phyloP scores from a whole-genome alignment of 1,284 basidiomycete genomes.

The Blastosporella zonata region DNA sequence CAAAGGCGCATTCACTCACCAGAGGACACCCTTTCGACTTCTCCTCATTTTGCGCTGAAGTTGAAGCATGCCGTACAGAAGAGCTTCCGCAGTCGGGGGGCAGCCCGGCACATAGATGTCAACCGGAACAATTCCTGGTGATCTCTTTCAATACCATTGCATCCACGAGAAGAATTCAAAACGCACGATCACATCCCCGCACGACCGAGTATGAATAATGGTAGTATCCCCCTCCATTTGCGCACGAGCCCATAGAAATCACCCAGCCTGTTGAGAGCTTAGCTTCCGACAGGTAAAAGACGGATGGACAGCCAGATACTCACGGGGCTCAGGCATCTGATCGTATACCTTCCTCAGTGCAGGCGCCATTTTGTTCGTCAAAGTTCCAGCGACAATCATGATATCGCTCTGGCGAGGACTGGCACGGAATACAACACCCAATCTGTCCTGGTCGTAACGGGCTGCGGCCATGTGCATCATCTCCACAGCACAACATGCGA shows the following conservation, averaged over 20 bases:
- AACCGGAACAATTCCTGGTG: conserved; percentile 88
- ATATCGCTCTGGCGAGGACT: conserved; percentile 97
- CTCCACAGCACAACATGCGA: conserved; percentile 99
- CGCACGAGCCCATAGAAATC: conserved; percentile 99
- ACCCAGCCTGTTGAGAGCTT: conserved; percentile 74
- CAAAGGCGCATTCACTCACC: conserved; percentile 53
- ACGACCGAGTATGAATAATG: conserved; percentile 99
- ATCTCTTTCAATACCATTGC: conserved; percentile 10
- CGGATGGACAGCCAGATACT: conserved; percentile 19
- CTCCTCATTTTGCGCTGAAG: conserved; percentile 97
- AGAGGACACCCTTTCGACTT: conserved; percentile 85
- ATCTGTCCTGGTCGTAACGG: conserved; percentile 97
- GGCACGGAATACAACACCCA: conserved; percentile 98
- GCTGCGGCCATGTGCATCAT: conserved; percentile 99
- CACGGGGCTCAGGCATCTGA: conserved; percentile 94
- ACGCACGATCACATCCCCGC: conserved; percentile 94
- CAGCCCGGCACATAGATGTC: conserved; percentile 98
- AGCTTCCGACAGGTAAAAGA: conserved; percentile 2
- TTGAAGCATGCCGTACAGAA: conserved; percentile 93
- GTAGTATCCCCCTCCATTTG: conserved; percentile 98
- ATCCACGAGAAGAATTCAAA: conserved; percentile 9
- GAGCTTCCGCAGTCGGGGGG: conserved; percentile 91
- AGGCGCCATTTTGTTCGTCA: conserved; percentile 99
- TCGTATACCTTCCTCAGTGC: conserved; percentile 94
- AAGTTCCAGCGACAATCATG: conserved; percentile 99